These are phyloP conservation scores for Pythium biforme DNA, from an alignment of 352 stramenopile species.

Conservation along the genomic window DNA sequence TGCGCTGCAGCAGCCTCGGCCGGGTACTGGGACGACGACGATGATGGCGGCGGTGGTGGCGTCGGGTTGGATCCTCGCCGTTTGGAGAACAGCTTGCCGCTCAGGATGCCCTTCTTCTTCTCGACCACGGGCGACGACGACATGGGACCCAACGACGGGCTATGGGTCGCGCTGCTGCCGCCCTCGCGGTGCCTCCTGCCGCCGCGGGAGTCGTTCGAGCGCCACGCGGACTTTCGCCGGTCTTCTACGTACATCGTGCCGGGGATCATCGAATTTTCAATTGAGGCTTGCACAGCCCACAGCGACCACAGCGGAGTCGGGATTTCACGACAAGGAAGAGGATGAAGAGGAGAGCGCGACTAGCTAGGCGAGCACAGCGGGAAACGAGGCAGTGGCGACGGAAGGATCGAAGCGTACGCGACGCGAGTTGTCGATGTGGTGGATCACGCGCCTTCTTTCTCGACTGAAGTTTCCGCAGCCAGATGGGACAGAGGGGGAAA, in stretches of 20 bases:
- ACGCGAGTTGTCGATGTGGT: not conserved
- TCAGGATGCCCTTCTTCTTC: conserved; percentile 43
- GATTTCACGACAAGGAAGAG: not conserved
- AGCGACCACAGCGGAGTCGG: not conserved
- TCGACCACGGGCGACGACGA: conserved; percentile 17
- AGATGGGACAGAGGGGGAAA: conserved; percentile 9
- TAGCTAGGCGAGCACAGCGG: not conserved
- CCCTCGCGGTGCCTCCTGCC: conserved; percentile 8
- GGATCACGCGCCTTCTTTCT: conserved; percentile 1
- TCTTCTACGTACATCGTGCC: conserved; percentile 13
- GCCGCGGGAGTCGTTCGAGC: conserved; percentile 1
- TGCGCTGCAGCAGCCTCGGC: conserved; percentile 6
- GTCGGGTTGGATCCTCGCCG: conserved; percentile 26
- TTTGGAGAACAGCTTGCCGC: conserved; percentile 56
- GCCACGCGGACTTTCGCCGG: conserved; percentile 22
- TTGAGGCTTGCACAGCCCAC: not conserved
- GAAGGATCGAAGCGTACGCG: not conserved
- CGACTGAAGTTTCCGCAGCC: conserved; percentile 16
- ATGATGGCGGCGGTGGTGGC: conserved; percentile 16
- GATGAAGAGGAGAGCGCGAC: not conserved
- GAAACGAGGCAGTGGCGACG: not conserved
- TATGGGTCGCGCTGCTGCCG: not conserved
- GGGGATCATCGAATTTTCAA: conserved; percentile 13
- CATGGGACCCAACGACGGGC: conserved; percentile 17
- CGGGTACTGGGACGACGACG: conserved; percentile 1